Percentiles rank a stretch among this genome's conserved stretches.
These are phyloP conservation scores for Casuarina glauca DNA, from an alignment of 306 rosid species.

Conservation along the genomic window DNA sequence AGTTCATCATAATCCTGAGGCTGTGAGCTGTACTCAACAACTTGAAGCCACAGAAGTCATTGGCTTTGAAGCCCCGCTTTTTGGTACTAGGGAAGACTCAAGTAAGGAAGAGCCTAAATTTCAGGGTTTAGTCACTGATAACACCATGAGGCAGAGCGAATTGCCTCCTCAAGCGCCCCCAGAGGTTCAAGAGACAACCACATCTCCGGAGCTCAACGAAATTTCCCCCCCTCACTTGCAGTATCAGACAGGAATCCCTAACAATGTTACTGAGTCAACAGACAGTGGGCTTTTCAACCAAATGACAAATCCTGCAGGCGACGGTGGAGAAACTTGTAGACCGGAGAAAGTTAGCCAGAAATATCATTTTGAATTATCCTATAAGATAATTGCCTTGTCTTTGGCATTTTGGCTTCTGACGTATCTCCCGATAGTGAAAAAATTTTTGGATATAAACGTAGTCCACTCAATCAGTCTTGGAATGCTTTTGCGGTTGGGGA, in stretches of 20 bases:
- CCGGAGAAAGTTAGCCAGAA: constrained; percentile 50
- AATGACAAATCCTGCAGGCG: constrained; percentile 43
- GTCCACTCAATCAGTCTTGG: constrained; percentile 62
- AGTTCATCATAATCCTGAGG: constrained; percentile 56
- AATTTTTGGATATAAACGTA: constrained; percentile 47
- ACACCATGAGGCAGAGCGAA: constrained; percentile 30
- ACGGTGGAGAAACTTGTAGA: constrained; percentile 45
- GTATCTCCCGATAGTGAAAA: constrained; percentile 60
- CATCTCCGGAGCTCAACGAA: constrained; percentile 35
- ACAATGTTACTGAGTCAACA: constrained; percentile 56
- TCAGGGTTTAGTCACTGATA: constrained; percentile 42
- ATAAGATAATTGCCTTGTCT: constrained; percentile 63
- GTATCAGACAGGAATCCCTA: constrained; percentile 59
- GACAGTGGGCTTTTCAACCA: constrained; percentile 63
- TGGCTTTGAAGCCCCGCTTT: constrained; percentile 58
- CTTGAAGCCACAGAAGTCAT: constrained; percentile 47
- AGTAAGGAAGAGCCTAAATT: constrained; percentile 67
- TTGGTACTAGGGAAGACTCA: constrained; percentile 55
- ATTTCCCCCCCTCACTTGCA: constrained; percentile 54
- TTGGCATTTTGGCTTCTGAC: constrained; percentile 73
- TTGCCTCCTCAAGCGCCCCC: constrained; percentile 53
- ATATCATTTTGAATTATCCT: constrained; percentile 52
- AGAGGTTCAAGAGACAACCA: constrained; percentile 47
- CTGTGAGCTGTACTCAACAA: constrained; percentile 41
- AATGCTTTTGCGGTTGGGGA: constrained; percentile 57